phyloP scores from a whole-genome alignment of 345 rosid genomes.

The Cardamine resedifolia region DNA sequence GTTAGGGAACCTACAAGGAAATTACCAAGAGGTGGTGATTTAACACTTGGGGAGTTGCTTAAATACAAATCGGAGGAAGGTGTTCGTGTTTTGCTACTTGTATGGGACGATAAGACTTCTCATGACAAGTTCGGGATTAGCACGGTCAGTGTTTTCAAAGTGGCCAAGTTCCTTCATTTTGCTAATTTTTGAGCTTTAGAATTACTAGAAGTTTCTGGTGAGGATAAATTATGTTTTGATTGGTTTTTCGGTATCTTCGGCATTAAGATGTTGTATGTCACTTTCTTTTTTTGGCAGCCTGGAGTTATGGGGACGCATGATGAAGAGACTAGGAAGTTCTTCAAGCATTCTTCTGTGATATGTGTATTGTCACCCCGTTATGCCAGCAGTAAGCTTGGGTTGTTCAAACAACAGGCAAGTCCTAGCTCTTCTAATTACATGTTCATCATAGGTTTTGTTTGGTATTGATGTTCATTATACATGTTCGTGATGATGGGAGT shows the following conservation, averaged over 20 bases:
- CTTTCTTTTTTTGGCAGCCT: slow-evolving; percentile 46
- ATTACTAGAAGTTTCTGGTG: not conserved
- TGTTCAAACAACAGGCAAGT: slow-evolving; percentile 76
- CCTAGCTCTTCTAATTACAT: slow-evolving; percentile 1
- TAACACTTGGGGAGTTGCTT: slow-evolving; percentile 86
- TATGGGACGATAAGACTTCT: slow-evolving; percentile 96
- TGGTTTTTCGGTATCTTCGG: not conserved
- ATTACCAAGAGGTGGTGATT: slow-evolving; percentile 66
- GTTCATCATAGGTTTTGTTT: not conserved
- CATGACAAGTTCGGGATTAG: slow-evolving; percentile 60
- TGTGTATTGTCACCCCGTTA: slow-evolving; percentile 91
- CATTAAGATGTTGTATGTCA: slow-evolving; percentile 7
- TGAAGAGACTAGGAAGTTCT: slow-evolving; percentile 86
- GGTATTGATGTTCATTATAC: not conserved
- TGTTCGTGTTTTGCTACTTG: slow-evolving; percentile 75
- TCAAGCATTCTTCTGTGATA: slow-evolving; percentile 92
- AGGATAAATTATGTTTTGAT: not conserved
- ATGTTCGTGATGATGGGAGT: no score
- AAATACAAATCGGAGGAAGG: slow-evolving; percentile 96
- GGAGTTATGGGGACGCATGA: slow-evolving; percentile 95
- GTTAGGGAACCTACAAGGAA: slow-evolving; percentile 70
- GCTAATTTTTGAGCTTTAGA: not conserved
- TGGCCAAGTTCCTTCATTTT: not conserved
- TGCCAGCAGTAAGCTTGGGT: slow-evolving; percentile 80
- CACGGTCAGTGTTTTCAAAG: slow-evolving; percentile 47